Percentiles rank a stretch among this genome's conserved stretches.
These are phyloP conservation scores for Sphaerulina vaccinii DNA, from an alignment of 2,329 filamentous ascomycete genomes.

Conservation along the genomic window DNA sequence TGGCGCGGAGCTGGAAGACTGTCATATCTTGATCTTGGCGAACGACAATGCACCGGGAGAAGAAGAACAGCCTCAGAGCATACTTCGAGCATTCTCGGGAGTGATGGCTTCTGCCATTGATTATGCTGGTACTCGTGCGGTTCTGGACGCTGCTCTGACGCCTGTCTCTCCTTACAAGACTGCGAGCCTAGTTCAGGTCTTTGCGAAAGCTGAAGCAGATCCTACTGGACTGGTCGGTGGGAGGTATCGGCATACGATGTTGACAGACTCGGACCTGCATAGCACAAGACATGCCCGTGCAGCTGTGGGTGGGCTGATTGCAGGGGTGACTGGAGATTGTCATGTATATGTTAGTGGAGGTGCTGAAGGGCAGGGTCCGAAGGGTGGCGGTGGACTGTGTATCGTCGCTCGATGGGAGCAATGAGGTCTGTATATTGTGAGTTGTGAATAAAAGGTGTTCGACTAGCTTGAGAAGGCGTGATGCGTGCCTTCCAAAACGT, in stretches of 20 bases:
- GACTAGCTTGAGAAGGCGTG: no score
- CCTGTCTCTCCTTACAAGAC: slow-evolving; percentile 2
- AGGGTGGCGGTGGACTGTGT: background rate
- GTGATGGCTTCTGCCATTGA: background rate
- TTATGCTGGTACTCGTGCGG: no score
- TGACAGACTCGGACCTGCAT: slow-evolving; percentile 15
- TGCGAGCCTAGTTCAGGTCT: slow-evolving; percentile 6
- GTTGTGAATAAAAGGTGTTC: no score
- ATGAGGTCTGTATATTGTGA: no score
- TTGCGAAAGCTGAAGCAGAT: slow-evolving; percentile 17
- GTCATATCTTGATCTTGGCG: slow-evolving; percentile 14
- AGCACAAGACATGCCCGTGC: slow-evolving; percentile 15
- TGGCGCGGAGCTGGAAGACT: slow-evolving; percentile 15
- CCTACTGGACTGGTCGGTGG: slow-evolving; percentile 8
- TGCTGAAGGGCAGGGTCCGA: slow-evolving; percentile 12
- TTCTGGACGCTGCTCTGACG: background rate
- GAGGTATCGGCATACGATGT: slow-evolving; percentile 13
- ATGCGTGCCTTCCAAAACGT: no score
- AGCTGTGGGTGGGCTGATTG: slow-evolving; percentile 12
- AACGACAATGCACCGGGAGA: background rate
- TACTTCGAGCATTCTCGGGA: background rate
- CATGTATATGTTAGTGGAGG: slow-evolving; percentile 12
- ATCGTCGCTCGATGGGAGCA: slow-evolving; percentile 3
- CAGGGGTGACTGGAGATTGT: slow-evolving; percentile 14
- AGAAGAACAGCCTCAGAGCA: background rate